These are phyloP conservation scores for Moringa oleifera DNA, from an alignment of 345 rosid genomes.

Conservation along the genomic window DNA sequence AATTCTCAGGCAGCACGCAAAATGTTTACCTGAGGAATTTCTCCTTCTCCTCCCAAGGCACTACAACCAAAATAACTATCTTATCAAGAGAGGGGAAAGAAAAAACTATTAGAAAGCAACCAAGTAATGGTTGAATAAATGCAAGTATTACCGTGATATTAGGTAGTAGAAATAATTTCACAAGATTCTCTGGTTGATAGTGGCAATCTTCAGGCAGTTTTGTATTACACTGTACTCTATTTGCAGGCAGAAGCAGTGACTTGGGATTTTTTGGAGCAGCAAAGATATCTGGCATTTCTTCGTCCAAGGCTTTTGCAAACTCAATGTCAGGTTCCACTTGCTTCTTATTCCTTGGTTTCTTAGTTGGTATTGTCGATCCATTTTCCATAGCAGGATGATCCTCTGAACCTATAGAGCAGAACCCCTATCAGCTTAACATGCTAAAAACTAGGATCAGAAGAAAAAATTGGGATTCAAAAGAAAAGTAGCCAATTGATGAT, in stretches of 20 bases:
- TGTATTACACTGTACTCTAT: constrained; percentile 49
- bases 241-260: constrained; percentile 69
- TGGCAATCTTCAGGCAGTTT: constrained; percentile 97
- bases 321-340: constrained; percentile 62
- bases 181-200: constrained; percentile 88
- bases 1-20: neutral
- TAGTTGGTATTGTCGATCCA: constrained; percentile 37
- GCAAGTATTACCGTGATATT: constrained; percentile 55
- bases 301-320: constrained; percentile 69
- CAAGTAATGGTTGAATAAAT: neutral
- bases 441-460: neutral
- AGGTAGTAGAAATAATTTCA: constrained; percentile 84
- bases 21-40: constrained; percentile 50
- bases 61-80: constrained; percentile 41
- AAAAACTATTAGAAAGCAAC: constrained; percentile 6
- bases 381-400: constrained; percentile 43
- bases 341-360: constrained; percentile 61
- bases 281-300: constrained; percentile 56
- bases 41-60: constrained; percentile 72
- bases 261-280: constrained; percentile 82
- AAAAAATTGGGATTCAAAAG: too few relatives aligned
- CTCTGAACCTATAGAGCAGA: constrained; percentile 37
- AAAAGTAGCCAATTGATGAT: neutral
- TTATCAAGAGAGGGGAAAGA: constrained; percentile 15
- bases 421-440: constrained; percentile 10